Conservation (phyloP, 495 filamentous ascomycete genomes). For the Penicillium malachiteum region DNA sequence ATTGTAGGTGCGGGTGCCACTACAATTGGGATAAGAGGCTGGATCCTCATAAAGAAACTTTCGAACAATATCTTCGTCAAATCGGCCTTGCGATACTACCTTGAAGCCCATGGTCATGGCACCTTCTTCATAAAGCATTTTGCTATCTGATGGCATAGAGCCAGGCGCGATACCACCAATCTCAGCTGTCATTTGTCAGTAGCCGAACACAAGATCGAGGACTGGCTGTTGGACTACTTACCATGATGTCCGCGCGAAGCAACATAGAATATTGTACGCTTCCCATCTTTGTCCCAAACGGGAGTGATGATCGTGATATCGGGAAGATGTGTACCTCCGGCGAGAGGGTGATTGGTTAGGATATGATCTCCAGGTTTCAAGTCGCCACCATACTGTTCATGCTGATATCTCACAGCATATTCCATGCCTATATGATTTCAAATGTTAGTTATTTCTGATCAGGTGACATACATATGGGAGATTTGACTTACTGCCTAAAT, state of each 20-base stretch:
- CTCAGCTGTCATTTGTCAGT: constrained; percentile 74
- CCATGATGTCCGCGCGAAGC: constrained; percentile 85
- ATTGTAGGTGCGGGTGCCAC: constrained; percentile 76
- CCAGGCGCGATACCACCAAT: constrained; percentile 91
- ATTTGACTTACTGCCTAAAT: constrained; percentile 55
- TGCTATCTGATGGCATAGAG: constrained; percentile 88
- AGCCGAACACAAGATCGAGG: no score
- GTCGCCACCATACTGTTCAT: constrained; percentile 79
- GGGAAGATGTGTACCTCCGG: constrained; percentile 79
- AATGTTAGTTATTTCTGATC: neutral
- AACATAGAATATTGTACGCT: constrained; percentile 76
- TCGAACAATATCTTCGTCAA: constrained; percentile 78
- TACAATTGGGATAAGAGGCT: constrained; percentile 77
- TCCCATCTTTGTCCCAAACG: constrained; percentile 59
- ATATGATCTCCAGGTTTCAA: constrained; percentile 87
- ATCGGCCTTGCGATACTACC: constrained; percentile 79
- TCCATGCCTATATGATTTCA: constrained; percentile 59
- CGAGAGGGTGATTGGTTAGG: constrained; percentile 90
- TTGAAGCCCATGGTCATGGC: constrained; percentile 89
- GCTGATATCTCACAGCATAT: constrained; percentile 51
- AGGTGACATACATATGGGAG: neutral
- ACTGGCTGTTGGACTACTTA: neutral
- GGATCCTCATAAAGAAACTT: constrained; percentile 78
- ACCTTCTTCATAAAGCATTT: constrained; percentile 90
- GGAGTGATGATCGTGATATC: constrained; percentile 91